Percentiles rank a stretch among this genome's conserved stretches.
phyloP scores from a whole-genome alignment of 2,329 filamentous ascomycete genomes.

The Colletotrichum navitas region DNA sequence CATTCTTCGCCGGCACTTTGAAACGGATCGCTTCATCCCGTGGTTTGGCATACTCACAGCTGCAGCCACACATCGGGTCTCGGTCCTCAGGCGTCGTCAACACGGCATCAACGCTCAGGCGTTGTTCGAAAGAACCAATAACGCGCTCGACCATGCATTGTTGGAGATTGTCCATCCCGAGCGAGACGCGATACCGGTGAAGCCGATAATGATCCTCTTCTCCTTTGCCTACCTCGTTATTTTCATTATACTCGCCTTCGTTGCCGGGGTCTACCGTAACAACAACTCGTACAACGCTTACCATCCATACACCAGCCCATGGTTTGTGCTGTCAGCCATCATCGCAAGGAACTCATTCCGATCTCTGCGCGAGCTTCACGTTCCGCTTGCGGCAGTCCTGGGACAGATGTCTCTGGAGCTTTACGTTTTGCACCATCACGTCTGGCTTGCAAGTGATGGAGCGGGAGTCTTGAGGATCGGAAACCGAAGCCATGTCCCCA shows the following conservation, averaged over 20 bases:
- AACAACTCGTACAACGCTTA: constrained; percentile 35
- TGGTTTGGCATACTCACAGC: constrained; percentile 68
- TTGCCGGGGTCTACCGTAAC: constrained; percentile 18
- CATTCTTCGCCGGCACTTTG: constrained; percentile 64
- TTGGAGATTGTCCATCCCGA: constrained; percentile 33
- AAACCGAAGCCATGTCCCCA: constrained; percentile 15
- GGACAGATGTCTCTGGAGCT: constrained; percentile 66
- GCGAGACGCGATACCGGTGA: constrained; percentile 37
- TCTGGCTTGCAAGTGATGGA: constrained; percentile 69
- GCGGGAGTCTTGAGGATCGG: constrained; percentile 58
- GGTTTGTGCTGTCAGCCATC: constrained; percentile 58
- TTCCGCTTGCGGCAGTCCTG: constrained; percentile 62
- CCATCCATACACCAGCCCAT: constrained; percentile 41
- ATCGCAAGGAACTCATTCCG: constrained; percentile 61
- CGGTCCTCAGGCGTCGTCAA: constrained; percentile 30
- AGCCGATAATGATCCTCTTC: constrained; percentile 36
- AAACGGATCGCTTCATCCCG: constrained; percentile 66
- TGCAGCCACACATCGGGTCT: constrained; percentile 53
- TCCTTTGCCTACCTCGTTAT: constrained; percentile 29
- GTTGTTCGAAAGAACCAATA: constrained; percentile 28
- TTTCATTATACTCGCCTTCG: constrained; percentile 38
- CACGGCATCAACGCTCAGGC: constrained; percentile 28
- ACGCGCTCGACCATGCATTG: constrained; percentile 34
- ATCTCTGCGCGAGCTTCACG: constrained; percentile 57
- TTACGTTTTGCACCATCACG: constrained; percentile 68